Evolutionary conservation across 75 land plant genomes (phyloP).

Genomic region (Chamaecyparis obtusa): DNA sequence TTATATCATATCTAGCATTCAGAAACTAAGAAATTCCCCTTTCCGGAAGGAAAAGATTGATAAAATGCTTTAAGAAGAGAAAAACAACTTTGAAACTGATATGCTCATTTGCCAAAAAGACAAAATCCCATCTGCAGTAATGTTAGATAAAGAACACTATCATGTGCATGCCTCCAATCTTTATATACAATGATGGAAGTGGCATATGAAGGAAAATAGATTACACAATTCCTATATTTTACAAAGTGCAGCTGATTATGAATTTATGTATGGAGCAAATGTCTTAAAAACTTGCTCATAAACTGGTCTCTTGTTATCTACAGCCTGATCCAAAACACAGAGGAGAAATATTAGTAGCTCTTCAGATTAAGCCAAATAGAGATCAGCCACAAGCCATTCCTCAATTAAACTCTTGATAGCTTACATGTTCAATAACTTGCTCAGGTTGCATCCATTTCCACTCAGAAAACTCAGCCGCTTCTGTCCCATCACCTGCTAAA

Average conservation of each 20-base stretch:
- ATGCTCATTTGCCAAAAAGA: not conserved
- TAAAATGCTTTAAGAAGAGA: too few species aligned
- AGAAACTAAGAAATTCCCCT: not conserved
- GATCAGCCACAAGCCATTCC: not conserved
- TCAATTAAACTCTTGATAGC: slow-evolving; percentile 7
- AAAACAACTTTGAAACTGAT: not conserved
- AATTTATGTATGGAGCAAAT: slow-evolving; percentile 50
- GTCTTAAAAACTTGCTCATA: slow-evolving; percentile 66
- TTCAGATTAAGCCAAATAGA: not conserved
- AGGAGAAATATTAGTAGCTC: not conserved
- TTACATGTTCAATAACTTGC: slow-evolving; percentile 58
- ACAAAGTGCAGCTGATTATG: slow-evolving; percentile 4
- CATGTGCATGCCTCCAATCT: not conserved
- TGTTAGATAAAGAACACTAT: not conserved
- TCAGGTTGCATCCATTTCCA: slow-evolving; percentile 93
- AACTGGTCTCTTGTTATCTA: slow-evolving; percentile 81
- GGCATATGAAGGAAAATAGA: not conserved
- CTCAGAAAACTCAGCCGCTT: slow-evolving; percentile 87
- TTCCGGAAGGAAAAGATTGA: not conserved
- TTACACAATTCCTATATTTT: not conserved
- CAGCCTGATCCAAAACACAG: slow-evolving; percentile 55
- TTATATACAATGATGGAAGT: not conserved
- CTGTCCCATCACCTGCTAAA: slow-evolving; percentile 80
- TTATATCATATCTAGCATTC: not conserved
- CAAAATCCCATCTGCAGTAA: slow-evolving; percentile 4